Conservation (phyloP, 352 stramenopile species). For the Pythium volutum region DNA sequence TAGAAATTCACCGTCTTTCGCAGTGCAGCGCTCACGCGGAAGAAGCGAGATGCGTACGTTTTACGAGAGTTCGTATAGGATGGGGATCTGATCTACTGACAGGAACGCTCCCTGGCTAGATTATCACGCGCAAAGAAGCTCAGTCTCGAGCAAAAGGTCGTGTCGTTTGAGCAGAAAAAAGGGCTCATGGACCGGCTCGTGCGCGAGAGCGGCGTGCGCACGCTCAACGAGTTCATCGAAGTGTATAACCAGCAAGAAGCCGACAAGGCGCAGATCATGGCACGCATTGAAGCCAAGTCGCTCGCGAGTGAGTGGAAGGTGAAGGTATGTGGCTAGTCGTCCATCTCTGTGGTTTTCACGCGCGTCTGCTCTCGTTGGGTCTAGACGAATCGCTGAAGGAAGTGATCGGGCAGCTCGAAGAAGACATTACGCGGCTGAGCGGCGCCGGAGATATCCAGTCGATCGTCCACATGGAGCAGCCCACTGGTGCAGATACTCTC, state of each 20-base stretch:
- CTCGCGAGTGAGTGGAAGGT: slow-evolving; percentile 32
- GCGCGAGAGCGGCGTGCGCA: slow-evolving; percentile 42
- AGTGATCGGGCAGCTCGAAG: slow-evolving; percentile 42
- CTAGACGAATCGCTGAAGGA: slow-evolving; percentile 47
- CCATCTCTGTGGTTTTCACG: background rate
- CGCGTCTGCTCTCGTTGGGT: background rate
- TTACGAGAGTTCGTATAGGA: too few relatives aligned
- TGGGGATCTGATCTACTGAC: background rate
- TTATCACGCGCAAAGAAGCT: slow-evolving; percentile 44
- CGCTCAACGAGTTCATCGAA: slow-evolving; percentile 61
- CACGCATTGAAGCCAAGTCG: slow-evolving; percentile 50
- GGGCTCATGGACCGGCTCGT: slow-evolving; percentile 54
- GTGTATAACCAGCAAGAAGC: slow-evolving; percentile 62
- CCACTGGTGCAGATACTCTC: slow-evolving; percentile 30
- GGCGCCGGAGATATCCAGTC: slow-evolving; percentile 38
- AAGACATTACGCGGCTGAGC: slow-evolving; percentile 54
- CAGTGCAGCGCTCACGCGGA: slow-evolving; percentile 30
- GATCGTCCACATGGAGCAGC: slow-evolving; percentile 39
- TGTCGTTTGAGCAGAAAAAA: slow-evolving; percentile 75
- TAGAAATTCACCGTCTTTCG: slow-evolving; percentile 33
- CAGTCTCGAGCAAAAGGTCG: slow-evolving; percentile 57
- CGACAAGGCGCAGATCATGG: slow-evolving; percentile 47
- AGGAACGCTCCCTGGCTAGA: slow-evolving; percentile 4
- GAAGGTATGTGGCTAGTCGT: background rate
- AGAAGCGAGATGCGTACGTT: slow-evolving; percentile 35